Percentiles rank a stretch among this genome's conserved stretches.
phyloP scores from a whole-genome alignment of 2,329 filamentous ascomycete genomes.

The Stemphylium beticola region DNA sequence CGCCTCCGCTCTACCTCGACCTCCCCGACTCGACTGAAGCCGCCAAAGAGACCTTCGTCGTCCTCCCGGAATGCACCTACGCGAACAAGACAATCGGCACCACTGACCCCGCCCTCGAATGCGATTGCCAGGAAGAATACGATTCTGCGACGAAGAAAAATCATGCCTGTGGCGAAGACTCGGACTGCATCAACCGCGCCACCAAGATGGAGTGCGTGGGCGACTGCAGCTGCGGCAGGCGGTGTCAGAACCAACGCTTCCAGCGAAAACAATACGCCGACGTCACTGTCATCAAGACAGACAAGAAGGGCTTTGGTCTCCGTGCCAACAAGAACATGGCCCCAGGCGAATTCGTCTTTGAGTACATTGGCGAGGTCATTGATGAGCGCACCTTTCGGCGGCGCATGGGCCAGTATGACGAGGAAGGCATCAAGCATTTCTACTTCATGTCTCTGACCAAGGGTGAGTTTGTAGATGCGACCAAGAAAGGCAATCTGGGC shows the following conservation, averaged over 20 bases:
- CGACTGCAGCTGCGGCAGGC: constrained; percentile 84
- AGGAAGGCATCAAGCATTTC: constrained; percentile 98
- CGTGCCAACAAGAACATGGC: constrained; percentile 79
- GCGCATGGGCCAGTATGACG: constrained; percentile 91
- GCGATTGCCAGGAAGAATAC: constrained; percentile 94
- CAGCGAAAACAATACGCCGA: constrained; percentile 87
- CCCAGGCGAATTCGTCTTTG: constrained; percentile 90
- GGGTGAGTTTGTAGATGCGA: constrained; percentile 96
- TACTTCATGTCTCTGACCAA: constrained; percentile 99
- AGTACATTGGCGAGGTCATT: constrained; percentile 98
- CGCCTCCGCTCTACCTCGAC: constrained; percentile 72
- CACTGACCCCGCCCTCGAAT: constrained; percentile 92
- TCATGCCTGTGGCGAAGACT: constrained; percentile 90
- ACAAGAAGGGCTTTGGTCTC: constrained; percentile 95
- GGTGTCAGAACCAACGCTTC: constrained; percentile 94
- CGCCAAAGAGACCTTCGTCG: constrained; percentile 76
- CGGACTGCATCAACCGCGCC: constrained; percentile 96
- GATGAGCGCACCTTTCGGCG: constrained; percentile 87
- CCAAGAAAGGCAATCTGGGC: constrained; percentile 92
- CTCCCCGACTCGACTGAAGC: constrained; percentile 79
- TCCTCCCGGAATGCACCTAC: constrained; percentile 87
- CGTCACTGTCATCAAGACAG: constrained; percentile 95
- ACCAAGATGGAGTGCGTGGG: constrained; percentile 96
- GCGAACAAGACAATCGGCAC: constrained; percentile 89
- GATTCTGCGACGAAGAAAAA: constrained; percentile 65